Base-by-base conservation (phyloP, 2,329 filamentous ascomycete species). In the Elsinoe necatrix region DNA sequence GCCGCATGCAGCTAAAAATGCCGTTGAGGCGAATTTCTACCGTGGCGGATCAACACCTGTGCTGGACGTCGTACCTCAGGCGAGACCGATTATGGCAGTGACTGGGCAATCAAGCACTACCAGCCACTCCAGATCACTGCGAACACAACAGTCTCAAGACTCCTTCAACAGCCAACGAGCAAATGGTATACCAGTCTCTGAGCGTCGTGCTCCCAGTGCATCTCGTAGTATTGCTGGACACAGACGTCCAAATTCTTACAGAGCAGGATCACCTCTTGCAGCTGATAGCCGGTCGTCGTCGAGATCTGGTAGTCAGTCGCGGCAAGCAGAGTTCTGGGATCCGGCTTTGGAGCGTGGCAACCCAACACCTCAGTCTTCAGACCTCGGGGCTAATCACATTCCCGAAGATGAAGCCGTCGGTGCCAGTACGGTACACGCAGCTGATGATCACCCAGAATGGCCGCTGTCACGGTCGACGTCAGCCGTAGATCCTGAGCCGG, bases 191-290 rank as follows among this genome's bases (percentile, higher is more conserved):
- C 45, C 45, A 2, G 45, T 50, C 25, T 50, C 45, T n/a, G 45
- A 50, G 16, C 25, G 45, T 9, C 45, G 45, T n/a, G 45, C 25
- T 20, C 45, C 45, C 12, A 50, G 45, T 50, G 45, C 45, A 18
- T 50, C 45, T 11, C 45, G 45, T 11, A 16, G 14, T 14, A 11
- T 34, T 9, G 4, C 45, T 8, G 7, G 5, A 16, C 16, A 31
- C 14, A 12, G 23, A 50, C 45, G 29, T 11, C 45, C 45, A 8
- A 50, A 18, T 18, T 8, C 25, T 12, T 25, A 20, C 27, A 18
- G 23, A 18, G 12, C 25, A 1, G 16, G 29, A 5, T 50, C 45
- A 5, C 31, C 23, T 9, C 9, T 25, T 16, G 29, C 45, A 27
- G 12, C 45, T 7, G 20, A 14, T 11, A 45, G 41, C 11, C 16